Conservation (phyloP, 441 rosid species). For the Pelargonium myrrhifolium region DNA sequence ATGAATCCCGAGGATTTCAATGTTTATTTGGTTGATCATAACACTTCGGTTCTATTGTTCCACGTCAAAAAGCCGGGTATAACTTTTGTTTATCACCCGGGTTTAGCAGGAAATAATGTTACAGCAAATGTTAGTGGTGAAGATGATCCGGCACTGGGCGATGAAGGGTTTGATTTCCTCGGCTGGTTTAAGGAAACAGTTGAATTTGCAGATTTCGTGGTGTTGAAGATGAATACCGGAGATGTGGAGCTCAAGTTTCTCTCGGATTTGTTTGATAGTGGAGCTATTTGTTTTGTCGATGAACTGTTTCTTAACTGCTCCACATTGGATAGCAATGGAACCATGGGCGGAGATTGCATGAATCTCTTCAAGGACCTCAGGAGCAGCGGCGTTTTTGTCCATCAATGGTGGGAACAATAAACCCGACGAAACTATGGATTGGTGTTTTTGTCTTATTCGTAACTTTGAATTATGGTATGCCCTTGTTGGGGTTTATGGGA, state of each 20-base stretch:
- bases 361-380: not conserved
- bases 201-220: constrained; percentile 53
- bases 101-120: constrained; percentile 36
- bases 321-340: not conserved
- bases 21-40: constrained; percentile 66
- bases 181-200: constrained; percentile 67
- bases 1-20: constrained; percentile 44
- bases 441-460: not conserved
- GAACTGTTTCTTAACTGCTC: constrained; percentile 67
- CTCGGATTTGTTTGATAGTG: constrained; percentile 39
- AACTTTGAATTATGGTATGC: not conserved
- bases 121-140: constrained; percentile 19
- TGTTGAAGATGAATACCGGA: constrained; percentile 64
- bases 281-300: constrained; percentile 54
- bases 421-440: not conserved
- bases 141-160: constrained; percentile 44
- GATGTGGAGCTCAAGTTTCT: constrained; percentile 50
- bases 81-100: constrained; percentile 66
- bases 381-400: constrained; percentile 56
- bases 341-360: not conserved
- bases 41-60: constrained; percentile 59
- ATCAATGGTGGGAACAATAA: constrained; percentile 56
- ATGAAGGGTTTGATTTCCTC: constrained; percentile 58
- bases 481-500: not conserved
- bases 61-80: constrained; percentile 54